These are phyloP conservation scores for Colletotrichum scovillei DNA, from an alignment of 2,329 filamentous ascomycete genomes.

Conservation along the genomic window DNA sequence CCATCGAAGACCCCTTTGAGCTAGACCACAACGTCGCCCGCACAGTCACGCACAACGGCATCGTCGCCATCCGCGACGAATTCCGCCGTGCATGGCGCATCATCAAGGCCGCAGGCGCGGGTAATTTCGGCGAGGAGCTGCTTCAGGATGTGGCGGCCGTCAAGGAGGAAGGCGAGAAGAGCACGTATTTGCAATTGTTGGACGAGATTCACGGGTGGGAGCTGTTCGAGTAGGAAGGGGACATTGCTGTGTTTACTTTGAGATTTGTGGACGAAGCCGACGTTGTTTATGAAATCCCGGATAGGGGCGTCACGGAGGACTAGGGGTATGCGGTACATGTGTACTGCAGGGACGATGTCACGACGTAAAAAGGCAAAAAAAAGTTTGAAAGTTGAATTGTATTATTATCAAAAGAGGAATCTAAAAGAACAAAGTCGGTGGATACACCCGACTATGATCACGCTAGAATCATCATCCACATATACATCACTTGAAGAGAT, in stretches of 20 bases:
- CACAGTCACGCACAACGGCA: conserved; percentile 85
- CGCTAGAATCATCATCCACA: no score
- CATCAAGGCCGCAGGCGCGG: conserved; percentile 64
- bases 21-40: conserved; percentile 87
- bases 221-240: conserved; percentile 20
- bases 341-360: conserved; percentile 13
- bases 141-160: conserved; percentile 60
- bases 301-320: not conserved
- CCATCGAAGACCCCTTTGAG: conserved; percentile 94
- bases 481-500: conserved; percentile 34
- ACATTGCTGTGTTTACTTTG: not conserved
- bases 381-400: conserved; percentile 2
- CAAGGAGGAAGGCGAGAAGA: conserved; percentile 46
- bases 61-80: conserved; percentile 85
- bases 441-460: not conserved
- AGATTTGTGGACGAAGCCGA: not conserved
- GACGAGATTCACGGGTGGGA: conserved; percentile 52
- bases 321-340: not conserved
- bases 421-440: not conserved
- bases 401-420: conserved; percentile 24
- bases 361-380: not conserved
- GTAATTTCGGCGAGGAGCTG: conserved; percentile 58
- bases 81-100: conserved; percentile 84
- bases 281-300: not conserved
- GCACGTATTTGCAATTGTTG: conserved; percentile 50